Evolutionary conservation across 2,329 filamentous ascomycete species (phyloP).

Genomic region (Penicillium capsulatum): DNA sequence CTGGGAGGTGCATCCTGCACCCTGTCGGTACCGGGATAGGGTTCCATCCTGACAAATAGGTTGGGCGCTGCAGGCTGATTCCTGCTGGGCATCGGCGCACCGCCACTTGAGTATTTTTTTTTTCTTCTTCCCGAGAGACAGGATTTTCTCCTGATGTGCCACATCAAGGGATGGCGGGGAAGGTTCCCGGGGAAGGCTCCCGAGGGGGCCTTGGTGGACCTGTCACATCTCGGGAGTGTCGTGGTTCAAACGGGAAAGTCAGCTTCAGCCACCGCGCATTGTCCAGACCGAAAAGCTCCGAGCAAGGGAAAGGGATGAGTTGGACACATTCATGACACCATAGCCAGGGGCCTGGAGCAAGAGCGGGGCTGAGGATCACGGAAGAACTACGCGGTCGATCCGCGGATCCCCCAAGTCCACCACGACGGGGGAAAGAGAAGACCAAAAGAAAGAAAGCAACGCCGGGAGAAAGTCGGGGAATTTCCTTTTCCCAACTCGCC

Average conservation of each 20-base stretch:
- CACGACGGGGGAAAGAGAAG: not conserved
- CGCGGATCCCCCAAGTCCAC: slow-evolving; percentile 10
- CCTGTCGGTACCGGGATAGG: too few species aligned
- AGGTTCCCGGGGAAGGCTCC: not conserved
- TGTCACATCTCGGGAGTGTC: slow-evolving; percentile 15
- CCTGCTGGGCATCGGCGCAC: slow-evolving; percentile 14
- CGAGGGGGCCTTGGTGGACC: slow-evolving; percentile 7
- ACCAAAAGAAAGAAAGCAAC: slow-evolving; percentile 4
- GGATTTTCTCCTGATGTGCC: slow-evolving; percentile 13
- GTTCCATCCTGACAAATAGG: slow-evolving; percentile 14
- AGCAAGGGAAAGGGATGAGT: not conserved
- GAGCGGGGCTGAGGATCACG: slow-evolving; percentile 1
- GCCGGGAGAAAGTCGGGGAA: slow-evolving; percentile 13
- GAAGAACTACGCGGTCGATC: slow-evolving; percentile 8
- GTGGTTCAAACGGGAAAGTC: slow-evolving; percentile 1
- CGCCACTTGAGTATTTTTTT: slow-evolving; percentile 13
- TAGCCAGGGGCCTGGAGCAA: slow-evolving; percentile 4
- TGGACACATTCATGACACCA: slow-evolving; percentile 6
- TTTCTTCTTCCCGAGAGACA: too few species aligned
- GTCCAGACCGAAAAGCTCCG: slow-evolving; percentile 18
- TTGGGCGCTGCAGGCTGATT: slow-evolving; percentile 4
- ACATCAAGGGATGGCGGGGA: slow-evolving; percentile 10
- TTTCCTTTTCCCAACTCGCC: slow-evolving; percentile 5
- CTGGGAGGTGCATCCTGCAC: too few species aligned
- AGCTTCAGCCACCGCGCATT: slow-evolving; percentile 12